Conservation (phyloP, 2,329 filamentous ascomycete species). For the Neopestalotiopsis clavispora region DNA sequence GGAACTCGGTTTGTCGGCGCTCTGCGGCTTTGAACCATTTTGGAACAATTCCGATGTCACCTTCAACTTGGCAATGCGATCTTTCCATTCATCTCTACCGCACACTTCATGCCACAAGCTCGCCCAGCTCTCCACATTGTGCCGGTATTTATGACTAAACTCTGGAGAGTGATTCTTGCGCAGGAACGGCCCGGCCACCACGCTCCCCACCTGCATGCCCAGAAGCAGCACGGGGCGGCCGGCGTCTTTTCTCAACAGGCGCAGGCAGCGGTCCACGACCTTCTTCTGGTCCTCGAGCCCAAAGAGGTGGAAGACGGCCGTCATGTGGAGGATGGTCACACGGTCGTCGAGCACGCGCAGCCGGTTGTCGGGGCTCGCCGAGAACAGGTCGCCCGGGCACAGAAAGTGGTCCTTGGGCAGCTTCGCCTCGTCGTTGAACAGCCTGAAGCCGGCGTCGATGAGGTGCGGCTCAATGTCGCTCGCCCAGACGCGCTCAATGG, state of each 20-base stretch:
- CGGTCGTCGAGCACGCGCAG: slow-evolving; percentile 38
- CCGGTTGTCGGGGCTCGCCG: slow-evolving; percentile 31
- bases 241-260: slow-evolving; percentile 33
- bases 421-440: slow-evolving; percentile 43
- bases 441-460: slow-evolving; percentile 44
- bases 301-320: slow-evolving; percentile 45
- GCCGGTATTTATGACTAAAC: slow-evolving; percentile 25
- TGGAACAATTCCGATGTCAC: slow-evolving; percentile 28
- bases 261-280: slow-evolving; percentile 32
- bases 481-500: slow-evolving; percentile 34
- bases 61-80: slow-evolving; percentile 25
- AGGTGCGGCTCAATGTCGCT: slow-evolving; percentile 41
- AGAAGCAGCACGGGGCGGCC: slow-evolving; percentile 37
- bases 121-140: slow-evolving; percentile 29
- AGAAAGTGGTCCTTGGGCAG: slow-evolving; percentile 39
- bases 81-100: slow-evolving; percentile 25
- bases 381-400: slow-evolving; percentile 36
- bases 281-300: slow-evolving; percentile 37
- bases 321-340: slow-evolving; percentile 36
- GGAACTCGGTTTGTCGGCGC: slow-evolving; percentile 16
- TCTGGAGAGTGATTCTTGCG: slow-evolving; percentile 11
- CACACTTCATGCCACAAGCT: slow-evolving; percentile 30
- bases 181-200: slow-evolving; percentile 13
- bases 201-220: slow-evolving; percentile 28
- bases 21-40: slow-evolving; percentile 20